A percentile compares a stretch with the other conserved stretches of the same genome.
These are phyloP conservation scores for Durio zibethinus DNA, from an alignment of 345 rosid genomes.

Conservation along the genomic window DNA sequence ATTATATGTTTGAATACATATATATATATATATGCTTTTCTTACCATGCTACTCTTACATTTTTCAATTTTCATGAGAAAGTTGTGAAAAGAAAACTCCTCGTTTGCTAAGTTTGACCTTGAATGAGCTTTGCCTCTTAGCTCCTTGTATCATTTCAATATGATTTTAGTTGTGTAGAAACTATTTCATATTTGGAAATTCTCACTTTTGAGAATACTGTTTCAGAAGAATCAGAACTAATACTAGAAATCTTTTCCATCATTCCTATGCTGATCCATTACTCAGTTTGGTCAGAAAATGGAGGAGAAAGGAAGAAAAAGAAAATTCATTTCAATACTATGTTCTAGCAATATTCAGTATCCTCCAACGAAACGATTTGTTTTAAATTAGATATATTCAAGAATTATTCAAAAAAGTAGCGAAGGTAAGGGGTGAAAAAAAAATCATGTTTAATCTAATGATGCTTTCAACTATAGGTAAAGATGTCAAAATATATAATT, in stretches of 20 bases:
- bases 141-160: background rate
- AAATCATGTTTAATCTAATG: background rate
- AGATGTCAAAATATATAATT: background rate
- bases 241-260: background rate
- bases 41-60: too few relatives aligned
- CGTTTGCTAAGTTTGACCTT: background rate
- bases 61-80: background rate
- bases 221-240: background rate
- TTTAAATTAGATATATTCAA: background rate
- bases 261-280: background rate
- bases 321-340: too few relatives aligned
- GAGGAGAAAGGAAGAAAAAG: too few relatives aligned
- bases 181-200: background rate
- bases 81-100: background rate
- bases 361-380: too few relatives aligned
- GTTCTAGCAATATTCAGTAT: background rate
- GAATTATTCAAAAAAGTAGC: background rate
- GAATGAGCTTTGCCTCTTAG: background rate
- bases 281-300: background rate
- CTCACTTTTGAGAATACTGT: background rate
- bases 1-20: too few relatives aligned
- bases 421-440: background rate
- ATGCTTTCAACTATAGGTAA: background rate
- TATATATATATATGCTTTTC: too few relatives aligned
- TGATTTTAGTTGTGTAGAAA: too few relatives aligned